These are phyloP conservation scores for Fomitopsis serialis DNA, from an alignment of 768 basidiomycete species.

Conservation along the genomic window DNA sequence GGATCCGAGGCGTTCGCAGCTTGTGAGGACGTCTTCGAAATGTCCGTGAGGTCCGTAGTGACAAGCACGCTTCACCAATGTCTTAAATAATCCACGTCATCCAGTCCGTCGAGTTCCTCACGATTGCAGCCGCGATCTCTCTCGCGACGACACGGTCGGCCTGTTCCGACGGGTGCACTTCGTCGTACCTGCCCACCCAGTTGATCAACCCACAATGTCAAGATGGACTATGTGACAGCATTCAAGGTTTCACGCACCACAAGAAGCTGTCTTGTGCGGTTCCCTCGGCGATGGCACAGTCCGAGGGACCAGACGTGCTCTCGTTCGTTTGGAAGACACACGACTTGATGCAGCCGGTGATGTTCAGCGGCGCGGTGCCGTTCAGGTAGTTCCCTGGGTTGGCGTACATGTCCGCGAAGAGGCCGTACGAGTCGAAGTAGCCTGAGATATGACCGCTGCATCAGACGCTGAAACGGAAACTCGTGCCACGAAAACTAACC, in stretches of 20 bases:
- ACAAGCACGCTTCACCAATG: neutral
- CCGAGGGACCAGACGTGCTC: conserved; percentile 18
- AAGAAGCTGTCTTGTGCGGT: conserved; percentile 52
- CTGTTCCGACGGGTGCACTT: conserved; percentile 59
- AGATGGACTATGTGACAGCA: too few relatives aligned
- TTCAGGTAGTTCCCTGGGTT: conserved; percentile 52
- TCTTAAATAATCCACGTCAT: conserved; percentile 37
- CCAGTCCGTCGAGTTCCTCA: conserved; percentile 39
- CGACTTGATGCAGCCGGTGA: conserved; percentile 44
- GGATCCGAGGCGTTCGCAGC: too few relatives aligned
- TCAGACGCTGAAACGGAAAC: neutral
- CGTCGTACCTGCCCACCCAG: conserved; percentile 35
- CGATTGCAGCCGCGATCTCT: conserved; percentile 43
- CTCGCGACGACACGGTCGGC: conserved; percentile 47
- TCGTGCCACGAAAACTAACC: conserved; percentile 30
- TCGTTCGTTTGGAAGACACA: conserved; percentile 40
- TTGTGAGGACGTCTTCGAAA: too few relatives aligned
- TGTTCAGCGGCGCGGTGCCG: conserved; percentile 57
- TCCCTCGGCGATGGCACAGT: conserved; percentile 34
- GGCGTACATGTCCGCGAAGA: conserved; percentile 55
- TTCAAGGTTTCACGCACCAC: conserved; percentile 38
- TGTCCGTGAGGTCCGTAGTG: too few relatives aligned
- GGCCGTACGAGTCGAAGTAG: conserved; percentile 54
- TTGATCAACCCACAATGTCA: neutral
- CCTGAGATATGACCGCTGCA: conserved; percentile 27